Percentiles rank a stretch among this genome's conserved stretches.
Evolutionary conservation across 306 rosid genomes (phyloP).

Genomic region (Vicia faba): DNA sequence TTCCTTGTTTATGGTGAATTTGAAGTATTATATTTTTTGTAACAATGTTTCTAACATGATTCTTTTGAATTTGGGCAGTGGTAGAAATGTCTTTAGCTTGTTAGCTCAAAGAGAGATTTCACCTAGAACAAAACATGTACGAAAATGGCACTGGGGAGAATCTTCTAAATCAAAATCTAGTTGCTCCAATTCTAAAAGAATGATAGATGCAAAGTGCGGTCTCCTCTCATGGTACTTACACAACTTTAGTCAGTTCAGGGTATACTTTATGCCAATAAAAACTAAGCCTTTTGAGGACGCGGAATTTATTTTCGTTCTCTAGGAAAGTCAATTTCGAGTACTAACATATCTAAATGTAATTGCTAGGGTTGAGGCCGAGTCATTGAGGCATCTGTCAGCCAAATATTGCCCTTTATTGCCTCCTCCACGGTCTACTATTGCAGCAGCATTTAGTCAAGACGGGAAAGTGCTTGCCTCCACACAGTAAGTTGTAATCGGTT

Average conservation of each 20-base stretch:
- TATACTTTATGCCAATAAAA: background rate
- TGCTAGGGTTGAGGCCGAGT: conserved; percentile 55
- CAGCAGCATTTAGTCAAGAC: conserved; percentile 56
- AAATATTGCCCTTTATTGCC: conserved; percentile 52
- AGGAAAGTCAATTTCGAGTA: background rate
- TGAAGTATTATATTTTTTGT: conserved; percentile 3
- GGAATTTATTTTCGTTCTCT: conserved; percentile 6
- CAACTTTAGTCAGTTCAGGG: conserved; percentile 7
- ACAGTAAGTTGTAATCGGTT: conserved; percentile 44
- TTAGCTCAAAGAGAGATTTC: conserved; percentile 50
- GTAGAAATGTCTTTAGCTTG: conserved; percentile 49
- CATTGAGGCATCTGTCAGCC: conserved; percentile 47
- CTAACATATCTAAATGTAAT: conserved; percentile 32
- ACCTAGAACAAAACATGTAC: conserved; percentile 46
- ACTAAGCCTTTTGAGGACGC: conserved; percentile 20
- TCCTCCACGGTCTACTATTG: conserved; percentile 57
- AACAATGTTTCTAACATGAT: conserved; percentile 6
- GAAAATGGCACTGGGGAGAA: conserved; percentile 48
- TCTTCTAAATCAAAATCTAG: conserved; percentile 40
- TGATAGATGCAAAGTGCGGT: conserved; percentile 42
- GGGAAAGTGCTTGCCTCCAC: conserved; percentile 58
- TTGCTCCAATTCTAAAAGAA: conserved; percentile 18
- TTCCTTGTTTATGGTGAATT: background rate
- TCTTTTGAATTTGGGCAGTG: conserved; percentile 33
- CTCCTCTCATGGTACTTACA: conserved; percentile 51